phyloP scores from a whole-genome alignment of 2,329 filamentous ascomycete genomes.

The Aspergillus versicolor region DNA sequence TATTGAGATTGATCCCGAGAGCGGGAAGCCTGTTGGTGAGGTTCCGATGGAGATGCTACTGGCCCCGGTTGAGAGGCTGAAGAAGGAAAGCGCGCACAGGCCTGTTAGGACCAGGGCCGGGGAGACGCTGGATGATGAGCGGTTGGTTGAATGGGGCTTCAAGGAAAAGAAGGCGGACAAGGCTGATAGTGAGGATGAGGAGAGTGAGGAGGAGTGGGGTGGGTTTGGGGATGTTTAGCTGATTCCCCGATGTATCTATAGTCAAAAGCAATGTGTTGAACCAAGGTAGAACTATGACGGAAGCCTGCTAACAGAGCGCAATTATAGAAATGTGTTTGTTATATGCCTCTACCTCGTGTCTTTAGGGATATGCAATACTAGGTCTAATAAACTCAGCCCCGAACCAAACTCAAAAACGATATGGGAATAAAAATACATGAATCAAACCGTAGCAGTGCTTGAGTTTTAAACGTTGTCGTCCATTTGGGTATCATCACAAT shows the following conservation, averaged over 20 bases:
- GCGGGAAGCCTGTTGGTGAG: constrained; percentile 35
- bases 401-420: neutral
- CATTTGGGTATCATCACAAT: constrained; percentile 34
- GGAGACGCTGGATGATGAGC: constrained; percentile 71
- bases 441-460: constrained; percentile 14
- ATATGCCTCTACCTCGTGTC: constrained; percentile 1
- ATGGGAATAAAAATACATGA: constrained; percentile 12
- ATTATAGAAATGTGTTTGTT: constrained; percentile 1
- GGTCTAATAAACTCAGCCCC: neutral
- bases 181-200: constrained; percentile 38
- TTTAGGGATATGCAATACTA: neutral
- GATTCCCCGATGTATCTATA: neutral
- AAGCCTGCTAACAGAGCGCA: neutral
- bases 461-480: constrained; percentile 17
- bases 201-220: constrained; percentile 63
- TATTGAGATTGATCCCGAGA: constrained; percentile 49
- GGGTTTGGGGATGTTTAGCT: constrained; percentile 62
- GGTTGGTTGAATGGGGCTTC: constrained; percentile 63
- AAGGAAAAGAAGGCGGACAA: constrained; percentile 33
- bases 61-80: constrained; percentile 46
- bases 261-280: neutral
- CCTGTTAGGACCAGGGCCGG: constrained; percentile 67
- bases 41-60: constrained; percentile 43
- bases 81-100: constrained; percentile 62
- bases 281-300: neutral